Evolutionary conservation across 768 basidiomycete genomes (phyloP), one percentile per base, ranked within the genome.

Genomic region (Jaapia argillacea): DNA sequence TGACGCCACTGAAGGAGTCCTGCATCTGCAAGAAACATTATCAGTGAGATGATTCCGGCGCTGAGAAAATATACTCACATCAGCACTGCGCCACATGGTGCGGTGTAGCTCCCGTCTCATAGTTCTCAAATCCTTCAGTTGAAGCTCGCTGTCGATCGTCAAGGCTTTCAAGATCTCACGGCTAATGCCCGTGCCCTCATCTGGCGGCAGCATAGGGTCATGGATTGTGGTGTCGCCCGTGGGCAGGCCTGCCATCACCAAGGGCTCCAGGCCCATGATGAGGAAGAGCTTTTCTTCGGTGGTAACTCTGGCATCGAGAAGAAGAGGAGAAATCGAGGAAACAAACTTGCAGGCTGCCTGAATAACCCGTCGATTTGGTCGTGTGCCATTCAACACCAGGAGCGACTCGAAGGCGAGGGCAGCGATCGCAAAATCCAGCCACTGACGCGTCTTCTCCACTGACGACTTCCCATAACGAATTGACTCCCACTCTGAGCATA

Each of bases 321-420:
- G 46, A 48, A 76, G 50, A 14, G 72, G 59, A 25, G 64, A 50
- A 13, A 71, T 56, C 27, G 68, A 51, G 1, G 58, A 45, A 4
- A 77, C 48, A 1, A 79, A 54, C 50, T 76, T 77, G 49, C 75
- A 75, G 0, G 85, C 79, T 0, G 65, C 64, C 49, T 82, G 78
- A 3, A 90, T 53, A n/a, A 80, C 72, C 3, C 74, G 70, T 38
- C 72, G 62, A 49, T 81, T 84, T 2, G 72, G 60, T 21, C 69
- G 64, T 2, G 68, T 75, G 13, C 85, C 86, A 44, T 86, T 90
- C 41, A 79, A 51, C 5, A 70, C 54, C 5, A 91, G 70, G 1
- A 76, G 51, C 3, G 75, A 72, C 56, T 91, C 83, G 52, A 87
- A 93, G 26, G 67, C 66, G 2, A 96, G 60, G 2, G 80, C 74